phyloP scores from a whole-genome alignment of 1,139 yeast genomes.

The Blastobotrys illinoisensis region DNA sequence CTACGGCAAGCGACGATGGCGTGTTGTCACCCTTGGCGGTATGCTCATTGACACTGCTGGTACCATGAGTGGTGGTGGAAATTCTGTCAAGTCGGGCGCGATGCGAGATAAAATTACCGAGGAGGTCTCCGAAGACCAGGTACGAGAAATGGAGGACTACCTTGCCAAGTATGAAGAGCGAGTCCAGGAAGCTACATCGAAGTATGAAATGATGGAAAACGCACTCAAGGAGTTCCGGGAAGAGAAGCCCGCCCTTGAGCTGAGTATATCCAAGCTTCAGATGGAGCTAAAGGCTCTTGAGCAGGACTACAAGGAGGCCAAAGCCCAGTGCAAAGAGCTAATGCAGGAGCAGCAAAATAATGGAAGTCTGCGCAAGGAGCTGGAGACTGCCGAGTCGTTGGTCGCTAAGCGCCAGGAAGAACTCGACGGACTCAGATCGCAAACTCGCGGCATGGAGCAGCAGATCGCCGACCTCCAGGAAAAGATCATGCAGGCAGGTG shows the following conservation, averaged over 20 bases:
- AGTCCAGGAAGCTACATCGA: slow-evolving; percentile 47
- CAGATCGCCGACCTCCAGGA: slow-evolving; percentile 61
- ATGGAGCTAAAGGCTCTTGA: slow-evolving; percentile 64
- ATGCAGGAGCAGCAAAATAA: slow-evolving; percentile 16
- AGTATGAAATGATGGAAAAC: slow-evolving; percentile 54
- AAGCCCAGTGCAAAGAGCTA: slow-evolving; percentile 28
- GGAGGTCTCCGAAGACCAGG: slow-evolving; percentile 51
- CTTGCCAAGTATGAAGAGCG: slow-evolving; percentile 51
- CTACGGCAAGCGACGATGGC: slow-evolving; percentile 70
- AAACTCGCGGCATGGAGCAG: slow-evolving; percentile 54
- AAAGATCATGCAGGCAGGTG: slow-evolving; percentile 86
- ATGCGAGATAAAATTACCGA: slow-evolving; percentile 46
- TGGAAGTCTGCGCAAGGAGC: slow-evolving; percentile 18
- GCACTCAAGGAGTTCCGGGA: slow-evolving; percentile 55
- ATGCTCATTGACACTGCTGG: slow-evolving; percentile 92
- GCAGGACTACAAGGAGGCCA: slow-evolving; percentile 43
- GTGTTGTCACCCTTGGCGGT: slow-evolving; percentile 92
- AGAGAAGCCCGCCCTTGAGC: slow-evolving; percentile 66
- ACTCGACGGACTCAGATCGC: slow-evolving; percentile 42
- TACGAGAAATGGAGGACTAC: slow-evolving; percentile 51
- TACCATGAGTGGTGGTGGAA: slow-evolving; percentile 97
- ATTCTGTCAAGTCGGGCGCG: slow-evolving; percentile 54
- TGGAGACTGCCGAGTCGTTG: slow-evolving; percentile 38
- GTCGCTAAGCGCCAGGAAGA: slow-evolving; percentile 38
- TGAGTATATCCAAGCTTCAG: slow-evolving; percentile 51